Percentiles rank a stretch among this genome's conserved stretches.
Evolutionary conservation across 345 rosid genomes (phyloP).

Genomic region (Salix arbutifolia): DNA sequence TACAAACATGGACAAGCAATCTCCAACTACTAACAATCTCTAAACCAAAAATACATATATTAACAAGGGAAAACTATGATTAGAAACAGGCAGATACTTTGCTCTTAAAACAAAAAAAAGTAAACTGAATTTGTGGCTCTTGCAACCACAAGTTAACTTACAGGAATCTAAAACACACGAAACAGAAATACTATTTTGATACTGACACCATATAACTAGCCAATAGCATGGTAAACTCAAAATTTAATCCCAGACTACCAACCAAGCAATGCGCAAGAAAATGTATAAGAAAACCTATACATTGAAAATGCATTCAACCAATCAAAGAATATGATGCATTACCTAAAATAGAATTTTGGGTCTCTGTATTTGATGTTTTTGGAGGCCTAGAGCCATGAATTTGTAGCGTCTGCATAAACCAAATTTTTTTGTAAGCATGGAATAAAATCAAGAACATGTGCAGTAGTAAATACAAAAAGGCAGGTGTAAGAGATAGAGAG

Average conservation of each 20-base stretch:
- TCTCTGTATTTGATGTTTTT: constrained; percentile 21
- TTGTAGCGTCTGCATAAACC: constrained; percentile 52
- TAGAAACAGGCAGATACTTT: not conserved
- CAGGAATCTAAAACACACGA: too few relatives aligned
- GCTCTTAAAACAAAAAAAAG: not conserved
- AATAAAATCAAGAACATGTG: not conserved
- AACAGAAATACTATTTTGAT: too few relatives aligned
- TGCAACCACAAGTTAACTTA: too few relatives aligned
- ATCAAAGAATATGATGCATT: not conserved
- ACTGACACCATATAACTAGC: too few relatives aligned
- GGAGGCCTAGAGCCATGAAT: constrained; percentile 30
- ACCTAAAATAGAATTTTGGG: constrained; percentile 55
- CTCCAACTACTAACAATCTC: not conserved
- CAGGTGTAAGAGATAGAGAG: not conserved
- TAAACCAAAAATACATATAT: not conserved
- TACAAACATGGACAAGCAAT: too few relatives aligned
- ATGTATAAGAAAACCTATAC: too few relatives aligned
- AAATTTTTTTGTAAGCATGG: not conserved
- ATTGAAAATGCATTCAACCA: not conserved
- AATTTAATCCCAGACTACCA: not conserved
- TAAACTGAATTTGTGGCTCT: not conserved
- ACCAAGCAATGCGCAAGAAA: not conserved
- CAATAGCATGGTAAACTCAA: not conserved
- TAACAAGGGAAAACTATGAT: not conserved
- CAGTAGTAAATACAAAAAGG: not conserved